A percentile compares a stretch with the other conserved stretches of the same genome.
Conservation (phyloP, 169 alveolate species). For the Perkinsus chesapeaki region DNA sequence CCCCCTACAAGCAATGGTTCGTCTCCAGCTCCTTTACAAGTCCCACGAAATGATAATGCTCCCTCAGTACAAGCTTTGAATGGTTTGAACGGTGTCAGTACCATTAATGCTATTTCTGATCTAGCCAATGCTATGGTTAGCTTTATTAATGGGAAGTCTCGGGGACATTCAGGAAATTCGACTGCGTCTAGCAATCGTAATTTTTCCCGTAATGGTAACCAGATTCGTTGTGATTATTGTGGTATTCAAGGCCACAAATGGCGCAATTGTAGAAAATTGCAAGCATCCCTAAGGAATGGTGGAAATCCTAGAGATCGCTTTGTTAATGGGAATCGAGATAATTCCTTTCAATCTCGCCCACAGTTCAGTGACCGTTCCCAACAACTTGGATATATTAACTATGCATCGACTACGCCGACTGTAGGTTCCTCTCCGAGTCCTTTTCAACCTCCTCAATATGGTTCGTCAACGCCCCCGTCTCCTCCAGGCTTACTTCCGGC, state of each 20-base stretch:
- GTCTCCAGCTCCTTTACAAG: not conserved
- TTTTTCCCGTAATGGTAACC: not conserved
- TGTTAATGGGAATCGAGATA: not conserved
- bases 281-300: not conserved
- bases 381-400: not conserved
- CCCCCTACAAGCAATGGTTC: not conserved
- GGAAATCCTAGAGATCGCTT: not conserved
- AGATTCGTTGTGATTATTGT: not conserved
- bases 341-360: not conserved
- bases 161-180: not conserved
- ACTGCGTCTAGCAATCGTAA: not conserved
- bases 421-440: not conserved
- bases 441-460: not conserved
- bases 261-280: not conserved
- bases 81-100: not conserved
- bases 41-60: not conserved
- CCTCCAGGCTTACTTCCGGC: not conserved
- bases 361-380: not conserved
- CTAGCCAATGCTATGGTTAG: not conserved
- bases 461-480: not conserved
- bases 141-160: not conserved
- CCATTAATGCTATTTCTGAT: not conserved
- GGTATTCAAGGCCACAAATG: not conserved
- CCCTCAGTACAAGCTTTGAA: not conserved
- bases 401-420: not conserved